phyloP scores from a whole-genome alignment of 208 protist genomes.

The Lotmaria passim region DNA sequence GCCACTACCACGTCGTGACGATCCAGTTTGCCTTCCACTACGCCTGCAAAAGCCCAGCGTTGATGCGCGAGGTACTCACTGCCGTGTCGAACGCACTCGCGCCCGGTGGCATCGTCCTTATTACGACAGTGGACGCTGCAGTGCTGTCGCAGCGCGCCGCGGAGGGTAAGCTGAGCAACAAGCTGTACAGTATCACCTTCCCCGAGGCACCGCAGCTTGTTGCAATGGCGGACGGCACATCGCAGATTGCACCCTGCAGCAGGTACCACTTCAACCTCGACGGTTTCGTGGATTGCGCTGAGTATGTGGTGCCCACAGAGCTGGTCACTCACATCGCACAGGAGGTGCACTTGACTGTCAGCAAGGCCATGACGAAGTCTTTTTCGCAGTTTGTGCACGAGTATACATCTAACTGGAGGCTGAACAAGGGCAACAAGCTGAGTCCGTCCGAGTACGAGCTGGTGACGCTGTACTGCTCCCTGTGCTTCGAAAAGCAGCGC shows the following conservation, averaged over 20 bases:
- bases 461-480: constrained; percentile 64
- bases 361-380: constrained; percentile 28
- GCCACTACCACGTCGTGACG: constrained; percentile 67
- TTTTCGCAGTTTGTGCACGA: constrained; percentile 49
- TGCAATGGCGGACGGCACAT: constrained; percentile 3
- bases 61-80: constrained; percentile 52
- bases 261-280: constrained; percentile 82
- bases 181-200: constrained; percentile 43
- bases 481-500: constrained; percentile 63
- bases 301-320: constrained; percentile 77
- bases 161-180: constrained; percentile 29
- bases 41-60: constrained; percentile 60
- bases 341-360: constrained; percentile 25
- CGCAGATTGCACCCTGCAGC: constrained; percentile 50
- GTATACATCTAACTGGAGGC: constrained; percentile 46
- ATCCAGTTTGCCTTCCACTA: constrained; percentile 92
- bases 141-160: constrained; percentile 51
- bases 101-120: constrained; percentile 72
- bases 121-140: constrained; percentile 71
- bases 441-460: constrained; percentile 58
- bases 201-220: constrained; percentile 15
- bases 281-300: constrained; percentile 88
- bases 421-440: constrained; percentile 69
- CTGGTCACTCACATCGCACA: constrained; percentile 36
- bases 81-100: constrained; percentile 49